Conservation (phyloP, 192 early-diverging fungal genomes). For the Geranomyces michiganensis region DNA sequence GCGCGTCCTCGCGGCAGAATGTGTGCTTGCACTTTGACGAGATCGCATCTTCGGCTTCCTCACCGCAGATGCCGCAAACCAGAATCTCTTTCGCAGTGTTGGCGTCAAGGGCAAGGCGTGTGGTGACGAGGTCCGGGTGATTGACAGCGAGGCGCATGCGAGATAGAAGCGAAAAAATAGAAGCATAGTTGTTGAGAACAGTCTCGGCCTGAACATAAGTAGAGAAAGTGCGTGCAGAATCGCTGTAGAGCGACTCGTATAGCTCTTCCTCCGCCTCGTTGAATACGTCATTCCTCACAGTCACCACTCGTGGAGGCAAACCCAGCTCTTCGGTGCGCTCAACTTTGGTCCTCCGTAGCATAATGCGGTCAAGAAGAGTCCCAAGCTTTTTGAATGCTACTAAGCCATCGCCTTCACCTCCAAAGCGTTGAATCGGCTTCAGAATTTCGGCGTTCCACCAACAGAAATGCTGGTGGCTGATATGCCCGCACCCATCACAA, state of each 20-base stretch:
- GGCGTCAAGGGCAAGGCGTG: conserved; percentile 32
- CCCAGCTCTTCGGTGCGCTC: conserved; percentile 88
- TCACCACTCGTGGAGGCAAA: conserved; percentile 81
- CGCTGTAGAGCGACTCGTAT: conserved; percentile 79
- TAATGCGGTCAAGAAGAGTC: conserved; percentile 77
- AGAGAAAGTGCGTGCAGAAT: conserved; percentile 67
- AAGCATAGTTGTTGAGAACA: conserved; percentile 91
- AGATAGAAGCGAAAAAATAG: conserved; percentile 87
- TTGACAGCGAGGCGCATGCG: conserved; percentile 90
- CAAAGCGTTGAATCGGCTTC: conserved; percentile 86
- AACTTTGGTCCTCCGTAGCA: conserved; percentile 88
- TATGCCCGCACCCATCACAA: conserved; percentile 55
- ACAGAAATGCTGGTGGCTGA: conserved; percentile 52
- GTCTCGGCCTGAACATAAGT: conserved; percentile 81
- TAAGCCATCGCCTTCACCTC: conserved; percentile 60
- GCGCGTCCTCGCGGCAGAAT: conserved; percentile 85
- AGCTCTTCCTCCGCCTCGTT: conserved; percentile 89
- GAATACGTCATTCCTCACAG: conserved; percentile 80
- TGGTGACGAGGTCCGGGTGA: conserved; percentile 70
- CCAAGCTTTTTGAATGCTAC: conserved; percentile 75
- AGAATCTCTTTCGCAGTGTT: conserved; percentile 63
- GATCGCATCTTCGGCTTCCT: conserved; percentile 87
- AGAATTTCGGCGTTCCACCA: conserved; percentile 91
- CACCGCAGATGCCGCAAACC: conserved; percentile 85
- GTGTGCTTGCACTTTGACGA: conserved; percentile 82